Percentiles rank a stretch among this genome's conserved stretches.
Evolutionary conservation across 2,329 filamentous ascomycete species (phyloP).

Genomic region (Ilyonectria sp.): DNA sequence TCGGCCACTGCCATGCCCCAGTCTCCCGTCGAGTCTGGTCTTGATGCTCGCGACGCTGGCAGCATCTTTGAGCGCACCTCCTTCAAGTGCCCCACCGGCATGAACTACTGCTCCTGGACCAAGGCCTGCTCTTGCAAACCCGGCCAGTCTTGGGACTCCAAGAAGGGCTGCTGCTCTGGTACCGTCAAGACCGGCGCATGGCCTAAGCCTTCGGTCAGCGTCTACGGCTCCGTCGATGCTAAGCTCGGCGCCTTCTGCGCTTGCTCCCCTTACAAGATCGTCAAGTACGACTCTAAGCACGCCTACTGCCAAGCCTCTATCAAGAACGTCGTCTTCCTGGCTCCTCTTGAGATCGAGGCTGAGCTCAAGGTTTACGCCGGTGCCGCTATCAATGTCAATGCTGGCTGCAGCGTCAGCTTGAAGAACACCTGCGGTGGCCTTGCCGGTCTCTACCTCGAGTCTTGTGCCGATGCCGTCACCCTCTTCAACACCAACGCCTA

Average conservation of each 20-base stretch:
- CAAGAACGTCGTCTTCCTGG: conserved; percentile 53
- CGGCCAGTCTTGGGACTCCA: conserved; percentile 57
- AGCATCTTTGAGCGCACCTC: conserved; percentile 41
- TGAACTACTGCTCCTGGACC: conserved; percentile 57
- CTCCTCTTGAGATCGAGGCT: conserved; percentile 47
- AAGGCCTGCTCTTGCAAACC: conserved; percentile 61
- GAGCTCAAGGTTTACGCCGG: conserved; percentile 47
- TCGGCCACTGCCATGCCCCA: conserved; percentile 42
- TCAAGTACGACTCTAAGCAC: conserved; percentile 53
- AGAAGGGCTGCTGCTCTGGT: conserved; percentile 48
- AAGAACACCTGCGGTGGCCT: conserved; percentile 53
- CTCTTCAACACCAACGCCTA: conserved; percentile 57
- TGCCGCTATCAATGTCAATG: conserved; percentile 43
- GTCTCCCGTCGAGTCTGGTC: conserved; percentile 51
- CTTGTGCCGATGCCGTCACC: conserved; percentile 49
- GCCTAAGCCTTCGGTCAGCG: conserved; percentile 50
- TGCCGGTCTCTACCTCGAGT: conserved; percentile 52
- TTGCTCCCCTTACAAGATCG: conserved; percentile 53
- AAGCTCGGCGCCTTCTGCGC: conserved; percentile 54
- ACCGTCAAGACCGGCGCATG: conserved; percentile 49
- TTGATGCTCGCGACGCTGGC: conserved; percentile 35
- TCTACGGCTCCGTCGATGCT: conserved; percentile 46
- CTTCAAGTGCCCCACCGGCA: conserved; percentile 53
- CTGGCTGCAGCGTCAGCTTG: conserved; percentile 49
- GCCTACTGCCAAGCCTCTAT: conserved; percentile 55